A percentile compares a stretch with the other conserved stretches of the same genome.
Conservation (phyloP, 169 alveolate genomes). For the Miamiensis avidus region DNA sequence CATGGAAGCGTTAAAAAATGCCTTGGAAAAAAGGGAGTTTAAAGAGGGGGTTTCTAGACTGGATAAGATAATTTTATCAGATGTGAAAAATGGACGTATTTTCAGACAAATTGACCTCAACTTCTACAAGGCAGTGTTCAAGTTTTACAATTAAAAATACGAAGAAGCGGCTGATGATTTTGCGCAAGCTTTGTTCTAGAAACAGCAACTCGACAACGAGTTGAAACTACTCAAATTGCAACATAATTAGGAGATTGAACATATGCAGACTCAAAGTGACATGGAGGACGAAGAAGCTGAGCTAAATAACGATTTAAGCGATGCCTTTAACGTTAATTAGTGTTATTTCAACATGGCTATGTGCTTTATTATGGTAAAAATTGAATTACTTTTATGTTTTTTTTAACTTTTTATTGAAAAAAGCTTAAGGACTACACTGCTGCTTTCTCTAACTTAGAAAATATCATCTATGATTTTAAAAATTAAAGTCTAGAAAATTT, state of each 20-base stretch:
- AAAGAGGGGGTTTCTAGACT: slow-evolving; percentile 24
- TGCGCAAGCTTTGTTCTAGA: slow-evolving; percentile 18
- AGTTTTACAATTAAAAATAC: slow-evolving; percentile 32
- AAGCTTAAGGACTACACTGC: background rate
- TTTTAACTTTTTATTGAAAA: background rate
- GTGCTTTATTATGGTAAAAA: slow-evolving; percentile 6
- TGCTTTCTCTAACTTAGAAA: background rate
- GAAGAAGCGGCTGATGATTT: slow-evolving; percentile 41
- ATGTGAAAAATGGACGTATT: slow-evolving; percentile 11
- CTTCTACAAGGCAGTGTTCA: slow-evolving; percentile 30
- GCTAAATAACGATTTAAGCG: slow-evolving; percentile 21
- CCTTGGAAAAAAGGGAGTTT: slow-evolving; percentile 18
- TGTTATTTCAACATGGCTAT: slow-evolving; percentile 1
- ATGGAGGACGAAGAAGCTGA: slow-evolving; percentile 5
- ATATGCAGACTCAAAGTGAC: background rate
- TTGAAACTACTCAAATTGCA: slow-evolving; percentile 8
- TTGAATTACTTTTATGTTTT: background rate
- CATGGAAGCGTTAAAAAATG: slow-evolving; percentile 24
- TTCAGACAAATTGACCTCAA: slow-evolving; percentile 22
- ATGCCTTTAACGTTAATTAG: slow-evolving; percentile 1
- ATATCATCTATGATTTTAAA: too few species aligned
- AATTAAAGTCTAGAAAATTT: too few species aligned
- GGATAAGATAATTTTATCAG: background rate
- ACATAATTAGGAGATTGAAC: background rate
- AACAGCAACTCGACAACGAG: slow-evolving; percentile 7